Evolutionary conservation across 371 early-diverging fungal species (phyloP), one percentile per base, ranked within the genome.

Genomic region (Saksenaea oblongispora): DNA sequence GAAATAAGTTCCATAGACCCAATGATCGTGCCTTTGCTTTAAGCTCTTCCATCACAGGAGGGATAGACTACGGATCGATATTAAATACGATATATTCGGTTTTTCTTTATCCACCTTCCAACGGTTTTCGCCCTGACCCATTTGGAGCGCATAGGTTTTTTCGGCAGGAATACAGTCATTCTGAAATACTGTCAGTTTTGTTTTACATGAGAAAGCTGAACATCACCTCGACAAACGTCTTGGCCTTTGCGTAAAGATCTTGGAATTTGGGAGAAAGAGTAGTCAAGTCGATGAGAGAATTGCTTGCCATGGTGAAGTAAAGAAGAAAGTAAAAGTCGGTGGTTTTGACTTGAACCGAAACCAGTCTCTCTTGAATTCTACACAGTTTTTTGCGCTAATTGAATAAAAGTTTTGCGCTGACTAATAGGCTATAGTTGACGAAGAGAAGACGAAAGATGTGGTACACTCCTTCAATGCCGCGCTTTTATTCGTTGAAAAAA

Each of bases 121-220:
- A 53, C 95, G 87, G 55, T 90, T 72, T 18, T 86, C 91, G 22
- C 91, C 89, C 58, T 77, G 68, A 18, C 91, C 91, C 66, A 95
- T 78, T 74, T 93, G 95, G 44, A 78, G 62, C 57, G 85, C 84
- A 71, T 81, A 95, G 17, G 87, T 65, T 58, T 80, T 71, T 74
- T 97, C 97, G 53, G 95, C 95, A 22, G 98, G 98, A 78, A 98
- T 90, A 76, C 98, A 97, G 59, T 96, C 98, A 71, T 92, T 88
- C 90, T 96, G 74, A 34, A 34, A 39, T 10, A 34, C 15, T n/a
- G 35, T 51, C 31, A 10, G 27, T 10, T 51, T 31, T 60, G 28
- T 11, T 42, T 61, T 13, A 18, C 61, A 31, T 54, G 18, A 15
- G n/a, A 37, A 51, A 36, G 5, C 34, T 59, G 22, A 3, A 35